Percentiles rank a stretch among this genome's conserved stretches.
Evolutionary conservation across 805 yeast species (phyloP).

Genomic region (Yueomyces sp.): DNA sequence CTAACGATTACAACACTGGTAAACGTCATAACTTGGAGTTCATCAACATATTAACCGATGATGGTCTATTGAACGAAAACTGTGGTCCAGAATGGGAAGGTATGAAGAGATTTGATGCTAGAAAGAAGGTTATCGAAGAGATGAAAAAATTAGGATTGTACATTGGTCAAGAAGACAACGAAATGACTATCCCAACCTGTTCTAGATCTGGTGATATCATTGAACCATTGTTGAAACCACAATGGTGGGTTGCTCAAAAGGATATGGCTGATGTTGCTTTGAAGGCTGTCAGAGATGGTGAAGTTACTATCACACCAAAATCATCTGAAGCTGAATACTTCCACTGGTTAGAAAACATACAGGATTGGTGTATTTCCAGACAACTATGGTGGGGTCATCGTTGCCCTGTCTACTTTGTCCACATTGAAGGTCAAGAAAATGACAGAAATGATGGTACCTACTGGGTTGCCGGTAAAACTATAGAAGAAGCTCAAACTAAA

Average conservation of each 20-base stretch:
- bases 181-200: constrained; percentile 90
- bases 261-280: constrained; percentile 83
- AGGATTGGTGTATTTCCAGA: constrained; percentile 99
- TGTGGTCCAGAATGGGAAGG: constrained; percentile 87
- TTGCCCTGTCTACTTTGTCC: constrained; percentile 87
- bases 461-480: constrained; percentile 85
- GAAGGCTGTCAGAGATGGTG: constrained; percentile 71
- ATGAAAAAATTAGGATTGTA: constrained; percentile 63
- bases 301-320: constrained; percentile 71
- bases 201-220: constrained; percentile 94
- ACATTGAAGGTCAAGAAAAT: constrained; percentile 58
- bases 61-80: constrained; percentile 78
- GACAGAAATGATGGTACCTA: constrained; percentile 48
- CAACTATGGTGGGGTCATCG: constrained; percentile 96
- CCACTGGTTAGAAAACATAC: constrained; percentile 91
- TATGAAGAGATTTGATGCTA: constrained; percentile 87
- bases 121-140: constrained; percentile 67
- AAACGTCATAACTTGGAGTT: constrained; percentile 83
- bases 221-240: constrained; percentile 95
- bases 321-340: constrained; percentile 85
- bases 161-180: constrained; percentile 82
- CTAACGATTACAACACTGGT: constrained; percentile 93
- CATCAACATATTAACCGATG: constrained; percentile 82
- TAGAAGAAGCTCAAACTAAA: constrained; percentile 74
- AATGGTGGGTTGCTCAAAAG: constrained; percentile 96